These are phyloP conservation scores for Phytophthora litchii DNA, from an alignment of 352 stramenopile species.

Conservation along the genomic window DNA sequence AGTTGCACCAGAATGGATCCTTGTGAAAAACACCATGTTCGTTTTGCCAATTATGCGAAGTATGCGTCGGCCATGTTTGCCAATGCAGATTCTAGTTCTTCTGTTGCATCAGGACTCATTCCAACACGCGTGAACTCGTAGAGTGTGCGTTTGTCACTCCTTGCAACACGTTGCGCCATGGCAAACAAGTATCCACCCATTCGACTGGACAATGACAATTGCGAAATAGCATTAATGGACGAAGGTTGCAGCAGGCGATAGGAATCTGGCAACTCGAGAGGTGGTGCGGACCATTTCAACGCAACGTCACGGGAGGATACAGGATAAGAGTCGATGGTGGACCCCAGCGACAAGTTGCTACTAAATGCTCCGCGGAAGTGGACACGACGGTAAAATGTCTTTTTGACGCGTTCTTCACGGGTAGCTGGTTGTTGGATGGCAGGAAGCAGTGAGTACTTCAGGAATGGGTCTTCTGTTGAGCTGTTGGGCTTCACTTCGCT, in stretches of 20 bases:
- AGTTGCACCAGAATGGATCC: slow-evolving; percentile 12
- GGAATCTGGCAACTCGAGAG: slow-evolving; percentile 26
- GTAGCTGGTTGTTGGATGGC: slow-evolving; percentile 15
- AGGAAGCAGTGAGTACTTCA: slow-evolving; percentile 54
- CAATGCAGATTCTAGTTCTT: slow-evolving; percentile 64
- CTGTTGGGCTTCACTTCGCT: slow-evolving; percentile 20
- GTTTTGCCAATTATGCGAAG: slow-evolving; percentile 27
- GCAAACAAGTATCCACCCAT: slow-evolving; percentile 53
- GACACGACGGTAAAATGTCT: slow-evolving; percentile 49
- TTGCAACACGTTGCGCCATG: slow-evolving; percentile 41
- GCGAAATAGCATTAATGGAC: slow-evolving; percentile 48
- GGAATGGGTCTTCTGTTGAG: slow-evolving; percentile 19
- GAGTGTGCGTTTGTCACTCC: slow-evolving; percentile 62
- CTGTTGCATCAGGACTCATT: slow-evolving; percentile 72
- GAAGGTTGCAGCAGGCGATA: slow-evolving; percentile 37
- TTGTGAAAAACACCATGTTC: too few species aligned
- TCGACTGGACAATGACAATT: slow-evolving; percentile 49
- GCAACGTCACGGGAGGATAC: slow-evolving; percentile 37
- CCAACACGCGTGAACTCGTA: slow-evolving; percentile 78
- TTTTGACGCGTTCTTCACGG: slow-evolving; percentile 7
- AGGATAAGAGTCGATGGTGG: slow-evolving; percentile 32
- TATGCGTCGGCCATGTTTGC: slow-evolving; percentile 53
- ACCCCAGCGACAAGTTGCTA: slow-evolving; percentile 25
- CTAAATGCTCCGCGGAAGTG: slow-evolving; percentile 58
- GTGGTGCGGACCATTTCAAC: slow-evolving; percentile 44